Conservation (phyloP, 129 eudicot genomes). For the Heracleum sosnowskyi region DNA sequence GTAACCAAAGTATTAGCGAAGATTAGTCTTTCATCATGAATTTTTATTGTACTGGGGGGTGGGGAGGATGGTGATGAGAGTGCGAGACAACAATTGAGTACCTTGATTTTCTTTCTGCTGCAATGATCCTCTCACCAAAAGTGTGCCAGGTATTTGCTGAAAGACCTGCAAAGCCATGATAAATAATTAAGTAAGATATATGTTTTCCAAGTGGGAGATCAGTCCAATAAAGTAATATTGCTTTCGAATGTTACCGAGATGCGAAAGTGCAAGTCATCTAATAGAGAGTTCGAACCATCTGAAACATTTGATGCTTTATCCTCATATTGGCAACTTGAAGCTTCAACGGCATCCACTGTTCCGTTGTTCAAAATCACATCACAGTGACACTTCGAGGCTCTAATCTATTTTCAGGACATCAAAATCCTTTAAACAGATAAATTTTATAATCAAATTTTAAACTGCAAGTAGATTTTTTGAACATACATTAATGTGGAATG, state of each 20-base stretch:
- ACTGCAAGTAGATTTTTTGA: background rate
- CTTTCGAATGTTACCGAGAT: constrained; percentile 37
- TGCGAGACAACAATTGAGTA: constrained; percentile 4
- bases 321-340: constrained; percentile 15
- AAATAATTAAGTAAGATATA: constrained; percentile 10
- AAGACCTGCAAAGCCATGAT: constrained; percentile 44
- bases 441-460: background rate
- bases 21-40: background rate
- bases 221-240: background rate
- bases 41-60: background rate
- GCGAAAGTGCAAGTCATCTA: constrained; percentile 37
- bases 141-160: constrained; percentile 95
- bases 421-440: background rate
- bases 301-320: constrained; percentile 19
- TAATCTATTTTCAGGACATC: constrained; percentile 24
- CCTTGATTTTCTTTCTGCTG: constrained; percentile 64
- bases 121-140: constrained; percentile 74
- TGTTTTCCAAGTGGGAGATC: constrained; percentile 7
- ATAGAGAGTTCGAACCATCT: constrained; percentile 12
- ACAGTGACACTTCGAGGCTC: constrained; percentile 35
- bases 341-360: constrained; percentile 5
- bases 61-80: background rate
- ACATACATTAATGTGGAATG: constrained; percentile 63
- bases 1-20: background rate
- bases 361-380: constrained; percentile 33